phyloP scores from a whole-genome alignment of 1,284 basidiomycete species.

The Trichosporon asahii region DNA sequence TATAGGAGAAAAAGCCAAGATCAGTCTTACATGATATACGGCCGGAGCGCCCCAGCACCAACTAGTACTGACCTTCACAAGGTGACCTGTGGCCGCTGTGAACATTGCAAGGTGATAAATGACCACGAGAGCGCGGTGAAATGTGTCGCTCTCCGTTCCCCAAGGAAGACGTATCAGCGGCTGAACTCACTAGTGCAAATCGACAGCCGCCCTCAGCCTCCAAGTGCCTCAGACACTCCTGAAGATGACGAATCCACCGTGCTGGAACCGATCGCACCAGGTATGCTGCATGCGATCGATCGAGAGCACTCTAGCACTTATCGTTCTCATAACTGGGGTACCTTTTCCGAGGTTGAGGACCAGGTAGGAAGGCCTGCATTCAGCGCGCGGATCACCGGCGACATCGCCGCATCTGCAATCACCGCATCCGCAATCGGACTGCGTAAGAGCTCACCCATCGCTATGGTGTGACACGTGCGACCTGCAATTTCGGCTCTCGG shows the following conservation, averaged over 20 bases:
- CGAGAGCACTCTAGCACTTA: too few relatives aligned
- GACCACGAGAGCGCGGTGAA: background rate
- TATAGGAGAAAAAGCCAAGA: background rate
- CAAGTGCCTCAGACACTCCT: too few relatives aligned
- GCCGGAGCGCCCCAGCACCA: too few relatives aligned
- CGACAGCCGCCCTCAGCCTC: background rate
- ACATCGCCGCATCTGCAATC: background rate
- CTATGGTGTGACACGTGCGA: background rate
- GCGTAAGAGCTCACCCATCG: background rate
- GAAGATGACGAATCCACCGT: too few relatives aligned
- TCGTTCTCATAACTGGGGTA: too few relatives aligned
- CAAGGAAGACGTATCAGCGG: background rate
- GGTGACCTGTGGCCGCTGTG: too few relatives aligned
- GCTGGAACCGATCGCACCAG: background rate
- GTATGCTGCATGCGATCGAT: background rate
- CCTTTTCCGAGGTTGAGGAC: too few relatives aligned
- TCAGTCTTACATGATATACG: background rate
- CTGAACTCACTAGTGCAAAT: background rate
- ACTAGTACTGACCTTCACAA: too few relatives aligned
- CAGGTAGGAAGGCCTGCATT: too few relatives aligned
- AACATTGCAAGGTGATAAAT: background rate
- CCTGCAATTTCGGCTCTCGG: background rate
- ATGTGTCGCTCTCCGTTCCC: background rate
- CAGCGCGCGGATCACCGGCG: background rate
- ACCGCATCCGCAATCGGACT: background rate